These are phyloP conservation scores for Ophiosphaerella narmari DNA, from an alignment of 2,329 filamentous ascomycete species.

Conservation along the genomic window DNA sequence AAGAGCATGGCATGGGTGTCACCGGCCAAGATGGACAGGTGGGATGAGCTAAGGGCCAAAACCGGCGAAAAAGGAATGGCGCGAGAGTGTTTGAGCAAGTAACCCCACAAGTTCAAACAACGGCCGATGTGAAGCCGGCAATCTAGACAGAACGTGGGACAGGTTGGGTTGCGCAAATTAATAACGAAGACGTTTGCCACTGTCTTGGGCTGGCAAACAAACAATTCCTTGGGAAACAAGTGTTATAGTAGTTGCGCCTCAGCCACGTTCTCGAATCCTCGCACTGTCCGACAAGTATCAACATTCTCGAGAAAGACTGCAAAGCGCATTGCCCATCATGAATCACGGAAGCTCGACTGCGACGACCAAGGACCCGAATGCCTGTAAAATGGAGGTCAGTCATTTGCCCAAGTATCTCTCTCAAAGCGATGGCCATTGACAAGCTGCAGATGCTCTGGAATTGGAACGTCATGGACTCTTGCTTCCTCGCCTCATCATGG, in stretches of 20 bases:
- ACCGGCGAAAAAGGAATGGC: slow-evolving; percentile 10
- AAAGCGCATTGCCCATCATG: slow-evolving; percentile 14
- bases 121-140: slow-evolving; percentile 4
- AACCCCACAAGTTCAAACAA: slow-evolving; percentile 30
- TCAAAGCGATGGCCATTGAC: not conserved
- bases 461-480: slow-evolving; percentile 73
- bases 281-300: not conserved
- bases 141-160: slow-evolving; percentile 1
- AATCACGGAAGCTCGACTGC: slow-evolving; percentile 17
- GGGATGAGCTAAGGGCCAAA: slow-evolving; percentile 1
- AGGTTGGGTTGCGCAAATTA: not conserved
- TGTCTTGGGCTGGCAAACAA: not conserved
- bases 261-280: not conserved
- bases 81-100: slow-evolving; percentile 39
- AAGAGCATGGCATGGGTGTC: slow-evolving; percentile 9
- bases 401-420: not conserved
- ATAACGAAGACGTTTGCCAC: not conserved
- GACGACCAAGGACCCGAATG: slow-evolving; percentile 22
- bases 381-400: slow-evolving; percentile 48
- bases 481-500: slow-evolving; percentile 72
- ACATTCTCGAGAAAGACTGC: slow-evolving; percentile 2
- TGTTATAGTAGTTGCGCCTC: not conserved
- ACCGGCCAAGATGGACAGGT: slow-evolving; percentile 23
- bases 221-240: not conserved
- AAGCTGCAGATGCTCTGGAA: slow-evolving; percentile 74